Base-by-base conservation (phyloP, 768 basidiomycete genomes). In the Podaxis rugospora region DNA sequence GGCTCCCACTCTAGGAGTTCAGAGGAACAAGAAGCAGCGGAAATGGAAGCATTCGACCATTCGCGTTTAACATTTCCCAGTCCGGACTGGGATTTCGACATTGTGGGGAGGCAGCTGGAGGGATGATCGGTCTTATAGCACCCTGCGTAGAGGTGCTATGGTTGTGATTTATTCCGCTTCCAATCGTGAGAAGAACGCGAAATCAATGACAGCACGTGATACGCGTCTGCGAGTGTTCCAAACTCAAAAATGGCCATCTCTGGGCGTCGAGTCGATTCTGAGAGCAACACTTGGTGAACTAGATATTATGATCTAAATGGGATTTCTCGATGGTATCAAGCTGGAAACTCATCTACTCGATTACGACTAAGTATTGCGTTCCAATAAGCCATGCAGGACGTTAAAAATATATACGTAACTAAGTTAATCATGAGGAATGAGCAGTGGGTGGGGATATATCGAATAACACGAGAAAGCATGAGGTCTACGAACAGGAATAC, bases 61-160 rank as follows among this genome's bases (percentile, higher is more conserved):
- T 91, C 84, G 61, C 90, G 82, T 64, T 78, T 78, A 49, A 90
- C 63, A 0, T 79, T 78, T 37, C 82, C 74, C 23, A 92, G 79
- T 0, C 89, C 90, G 0, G 89, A 91, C 65, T 76, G 76, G 13
- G 75, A 60, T 59, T 75, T 78, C 27, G 72, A 64, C 65, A 72
- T 73, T 10, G 59, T 59, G 60, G 52, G 6, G 35, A 44, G 27
- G 25, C 13, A 7, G 23, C n/a, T n/a, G 23, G 42, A 32, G 16
- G 51, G 9, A 18, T 36, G n/a, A 11, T 9, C 23, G 47, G 25
- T 27, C 3, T 25, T 27, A 49, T 27, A 27, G 13, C 47, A 27
- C 47, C 47, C 47, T 23, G 9, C 47, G 21, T 4, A 44, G 42
- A 44, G 18, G 1, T 44, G n/a, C 2, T n/a, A 16, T 16, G 5